Evolutionary conservation across 148 eudicot genomes (phyloP).

Genomic region (Simmondsia chinensis): DNA sequence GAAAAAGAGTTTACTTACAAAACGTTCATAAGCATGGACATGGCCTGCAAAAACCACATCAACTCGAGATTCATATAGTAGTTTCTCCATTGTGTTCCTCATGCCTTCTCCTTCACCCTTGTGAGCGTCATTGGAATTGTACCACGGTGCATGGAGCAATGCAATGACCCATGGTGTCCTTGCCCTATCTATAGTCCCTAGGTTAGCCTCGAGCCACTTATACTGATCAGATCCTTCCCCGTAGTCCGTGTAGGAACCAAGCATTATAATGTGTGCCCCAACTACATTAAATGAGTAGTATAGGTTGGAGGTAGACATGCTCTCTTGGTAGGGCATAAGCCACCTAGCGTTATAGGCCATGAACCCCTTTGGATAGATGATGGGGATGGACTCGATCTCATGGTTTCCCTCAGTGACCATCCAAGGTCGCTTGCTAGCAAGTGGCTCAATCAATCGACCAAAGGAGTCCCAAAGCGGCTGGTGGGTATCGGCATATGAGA

Average conservation of each 20-base stretch:
- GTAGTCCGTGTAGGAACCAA: too few relatives aligned
- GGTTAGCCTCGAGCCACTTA: too few relatives aligned
- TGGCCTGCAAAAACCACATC: slow-evolving; percentile 43
- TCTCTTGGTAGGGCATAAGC: too few relatives aligned
- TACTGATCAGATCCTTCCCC: too few relatives aligned
- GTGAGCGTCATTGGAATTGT: slow-evolving; percentile 34
- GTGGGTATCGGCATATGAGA: slow-evolving; percentile 42
- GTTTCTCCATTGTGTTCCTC: slow-evolving; percentile 42
- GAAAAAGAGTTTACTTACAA: too few relatives aligned
- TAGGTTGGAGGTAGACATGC: too few relatives aligned
- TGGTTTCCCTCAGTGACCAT: slow-evolving; percentile 63
- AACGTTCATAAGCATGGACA: slow-evolving; percentile 59
- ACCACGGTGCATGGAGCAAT: slow-evolving; percentile 46
- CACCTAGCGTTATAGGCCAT: too few relatives aligned
- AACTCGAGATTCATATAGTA: slow-evolving; percentile 31
- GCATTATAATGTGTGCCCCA: too few relatives aligned
- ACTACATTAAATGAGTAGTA: too few relatives aligned
- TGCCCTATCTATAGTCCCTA: too few relatives aligned
- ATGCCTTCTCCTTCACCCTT: slow-evolving; percentile 48
- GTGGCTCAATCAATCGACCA: slow-evolving; percentile 41
- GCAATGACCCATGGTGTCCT: slow-evolving; percentile 44
- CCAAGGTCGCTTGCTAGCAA: slow-evolving; percentile 46
- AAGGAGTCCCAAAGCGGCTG: slow-evolving; percentile 59
- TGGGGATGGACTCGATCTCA: slow-evolving; percentile 34
- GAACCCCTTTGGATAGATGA: too few relatives aligned